These are phyloP conservation scores for Calocera cornea DNA, from an alignment of 768 basidiomycete species.

Conservation along the genomic window DNA sequence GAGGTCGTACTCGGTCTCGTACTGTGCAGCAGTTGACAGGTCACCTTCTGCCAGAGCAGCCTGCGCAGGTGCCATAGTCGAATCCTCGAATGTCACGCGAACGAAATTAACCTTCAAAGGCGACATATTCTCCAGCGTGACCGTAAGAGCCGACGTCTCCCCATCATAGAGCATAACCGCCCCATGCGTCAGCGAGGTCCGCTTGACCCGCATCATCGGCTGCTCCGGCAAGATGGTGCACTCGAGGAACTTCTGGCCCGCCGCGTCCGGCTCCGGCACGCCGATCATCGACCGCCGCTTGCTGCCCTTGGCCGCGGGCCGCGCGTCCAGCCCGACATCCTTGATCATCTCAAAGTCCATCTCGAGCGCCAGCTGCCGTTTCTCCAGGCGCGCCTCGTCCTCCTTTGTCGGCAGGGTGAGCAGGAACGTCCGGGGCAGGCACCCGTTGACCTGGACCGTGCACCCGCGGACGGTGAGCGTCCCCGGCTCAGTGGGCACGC, in stretches of 20 bases:
- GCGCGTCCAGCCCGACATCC: constrained; percentile 56
- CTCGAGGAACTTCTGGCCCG: constrained; percentile 42
- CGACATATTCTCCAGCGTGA: constrained; percentile 86
- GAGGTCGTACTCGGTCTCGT: constrained; percentile 79
- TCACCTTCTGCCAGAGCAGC: constrained; percentile 67
- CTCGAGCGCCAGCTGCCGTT: constrained; percentile 41
- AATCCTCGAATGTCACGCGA: constrained; percentile 79
- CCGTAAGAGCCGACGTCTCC: constrained; percentile 74
- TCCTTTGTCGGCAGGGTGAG: constrained; percentile 59
- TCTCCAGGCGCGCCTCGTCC: constrained; percentile 41
- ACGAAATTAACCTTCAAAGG: constrained; percentile 62
- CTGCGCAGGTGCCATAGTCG: constrained; percentile 64
- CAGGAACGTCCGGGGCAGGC: constrained; percentile 54
- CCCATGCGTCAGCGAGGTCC: constrained; percentile 83
- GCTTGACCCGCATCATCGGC: constrained; percentile 71
- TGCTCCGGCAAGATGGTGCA: constrained; percentile 77
- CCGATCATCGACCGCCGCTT: constrained; percentile 28
- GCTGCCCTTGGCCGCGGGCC: constrained; percentile 22
- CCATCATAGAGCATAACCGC: constrained; percentile 93
- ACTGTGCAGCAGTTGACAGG: constrained; percentile 68
- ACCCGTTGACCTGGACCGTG: constrained; percentile 59
- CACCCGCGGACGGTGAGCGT: constrained; percentile 64
- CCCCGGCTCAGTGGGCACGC: constrained; percentile 52
- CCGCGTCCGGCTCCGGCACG: constrained; percentile 13
- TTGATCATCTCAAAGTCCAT: constrained; percentile 63